Base-by-base conservation (phyloP, 192 early-diverging fungal species). In the Jimgerdemannia lactiflua region DNA sequence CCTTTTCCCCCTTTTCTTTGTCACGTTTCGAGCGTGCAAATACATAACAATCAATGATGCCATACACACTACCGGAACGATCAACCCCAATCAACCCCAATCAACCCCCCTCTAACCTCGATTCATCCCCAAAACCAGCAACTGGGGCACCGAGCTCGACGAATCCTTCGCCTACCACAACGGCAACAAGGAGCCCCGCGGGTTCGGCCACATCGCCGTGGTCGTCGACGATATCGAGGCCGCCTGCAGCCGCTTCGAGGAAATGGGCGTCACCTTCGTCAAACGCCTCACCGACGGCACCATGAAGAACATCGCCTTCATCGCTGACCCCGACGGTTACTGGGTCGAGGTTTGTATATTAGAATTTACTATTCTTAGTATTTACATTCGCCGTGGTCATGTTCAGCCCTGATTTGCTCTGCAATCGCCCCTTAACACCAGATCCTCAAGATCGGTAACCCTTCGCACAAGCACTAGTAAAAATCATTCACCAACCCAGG, bases 251-350 rank as follows among this genome's bases (percentile, higher is more conserved):
- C 91, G 95, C 43, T 89, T 96, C 67, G 90, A 94, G 70, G 69
- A 85, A 40, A 69, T 89, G 64, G 90, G 86, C 49, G 94, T 94
- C 76, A 91, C 85, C 71, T 94, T 93, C 74, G 78, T 92, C 79
- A 96, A 96, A 88, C 81, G 85, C 29, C 89, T 90, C 10, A 77
- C 85, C 6, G 93, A 94, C 59, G 94, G 93, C 42, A 88, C 82
- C 19, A 94, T 94, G 94, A 92, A 92, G 79, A 85, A 88, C 79
- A 94, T 96, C 85, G 94, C 94, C 10, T 96, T 96, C 76, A 89
- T 94, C 64, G 74, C 85, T 43, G 95, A 96, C 71, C 95, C 95
- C 44, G 95, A 96, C 81, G 91, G 92, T 77, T 96, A 94, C 80
- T 92, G 93, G 87, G 80, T 94, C 69, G 94, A 94, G 79, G 39